Percentiles rank a stretch among this genome's conserved stretches.
phyloP scores from a whole-genome alignment of 345 rosid species.

The Laguncularia racemosa region DNA sequence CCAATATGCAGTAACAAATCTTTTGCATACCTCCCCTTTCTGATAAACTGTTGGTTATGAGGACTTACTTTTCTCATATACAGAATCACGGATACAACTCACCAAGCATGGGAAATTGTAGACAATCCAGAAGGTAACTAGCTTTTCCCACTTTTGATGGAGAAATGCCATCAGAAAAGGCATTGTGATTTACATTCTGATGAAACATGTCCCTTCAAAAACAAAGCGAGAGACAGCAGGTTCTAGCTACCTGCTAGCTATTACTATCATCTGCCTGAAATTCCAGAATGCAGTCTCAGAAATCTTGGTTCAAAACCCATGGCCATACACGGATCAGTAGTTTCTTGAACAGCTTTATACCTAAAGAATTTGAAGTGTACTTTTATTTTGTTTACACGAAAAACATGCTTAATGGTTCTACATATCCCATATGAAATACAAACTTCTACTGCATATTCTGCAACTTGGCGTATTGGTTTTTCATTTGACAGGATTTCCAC shows the following conservation, averaged over 20 bases:
- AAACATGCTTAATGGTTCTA: too few relatives aligned
- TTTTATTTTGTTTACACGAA: too few relatives aligned
- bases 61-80: conserved; percentile 2
- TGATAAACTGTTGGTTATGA: background rate
- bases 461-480: background rate
- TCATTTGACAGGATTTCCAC: conserved; percentile 42
- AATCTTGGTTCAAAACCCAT: too few relatives aligned
- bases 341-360: too few relatives aligned
- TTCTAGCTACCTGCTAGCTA: background rate
- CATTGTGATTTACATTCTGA: background rate
- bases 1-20: too few relatives aligned
- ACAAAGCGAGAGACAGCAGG: background rate
- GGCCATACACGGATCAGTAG: too few relatives aligned
- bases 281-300: too few relatives aligned
- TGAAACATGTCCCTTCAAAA: background rate
- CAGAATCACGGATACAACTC: conserved; percentile 44
- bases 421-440: background rate
- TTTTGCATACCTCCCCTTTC: too few relatives aligned
- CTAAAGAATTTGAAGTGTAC: too few relatives aligned
- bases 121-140: conserved; percentile 53
- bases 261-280: background rate
- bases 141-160: background rate
- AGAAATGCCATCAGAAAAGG: background rate
- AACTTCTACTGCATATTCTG: conserved; percentile 2
- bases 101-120: conserved; percentile 40